phyloP scores from a whole-genome alignment of 2,329 filamentous ascomycete genomes.

The Pseudogymnoascus sp. region DNA sequence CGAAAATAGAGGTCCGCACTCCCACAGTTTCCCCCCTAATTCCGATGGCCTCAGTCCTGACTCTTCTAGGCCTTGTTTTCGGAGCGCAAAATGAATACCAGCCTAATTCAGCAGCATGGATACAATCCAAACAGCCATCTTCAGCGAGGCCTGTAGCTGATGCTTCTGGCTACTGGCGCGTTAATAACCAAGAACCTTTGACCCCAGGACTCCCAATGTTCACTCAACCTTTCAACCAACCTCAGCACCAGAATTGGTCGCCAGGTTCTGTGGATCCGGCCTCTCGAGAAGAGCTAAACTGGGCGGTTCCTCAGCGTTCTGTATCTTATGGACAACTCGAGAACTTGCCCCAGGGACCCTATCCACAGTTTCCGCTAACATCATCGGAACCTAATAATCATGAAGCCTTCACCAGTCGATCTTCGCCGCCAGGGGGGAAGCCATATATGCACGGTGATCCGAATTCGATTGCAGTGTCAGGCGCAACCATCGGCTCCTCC shows the following conservation, averaged over 20 bases:
- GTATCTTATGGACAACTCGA: constrained; percentile 23
- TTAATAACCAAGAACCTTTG: constrained; percentile 42
- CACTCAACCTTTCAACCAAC: constrained; percentile 30
- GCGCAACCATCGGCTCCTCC: neutral
- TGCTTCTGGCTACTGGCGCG: constrained; percentile 38
- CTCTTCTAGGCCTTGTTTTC: neutral
- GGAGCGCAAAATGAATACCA: constrained; percentile 5
- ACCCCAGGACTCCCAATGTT: constrained; percentile 44
- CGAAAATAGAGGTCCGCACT: constrained; percentile 24
- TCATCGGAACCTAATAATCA: neutral
- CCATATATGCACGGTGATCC: constrained; percentile 1
- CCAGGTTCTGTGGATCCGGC: constrained; percentile 19
- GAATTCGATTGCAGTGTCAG: constrained; percentile 1
- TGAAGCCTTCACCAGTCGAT: neutral
- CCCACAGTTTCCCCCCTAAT: neutral
- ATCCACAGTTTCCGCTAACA: too few species aligned
- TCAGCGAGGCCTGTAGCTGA: constrained; percentile 35
- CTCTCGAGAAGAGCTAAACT: constrained; percentile 24
- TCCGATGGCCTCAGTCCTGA: neutral
- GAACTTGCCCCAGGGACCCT: neutral
- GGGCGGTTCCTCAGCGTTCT: constrained; percentile 27
- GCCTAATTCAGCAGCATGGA: constrained; percentile 29
- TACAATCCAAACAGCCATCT: constrained; percentile 35
- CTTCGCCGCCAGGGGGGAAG: neutral
- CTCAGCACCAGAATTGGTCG: constrained; percentile 25